Evolutionary conservation across 2,329 filamentous ascomycete species (phyloP).

Genomic region (Aspergillaceae sp.): DNA sequence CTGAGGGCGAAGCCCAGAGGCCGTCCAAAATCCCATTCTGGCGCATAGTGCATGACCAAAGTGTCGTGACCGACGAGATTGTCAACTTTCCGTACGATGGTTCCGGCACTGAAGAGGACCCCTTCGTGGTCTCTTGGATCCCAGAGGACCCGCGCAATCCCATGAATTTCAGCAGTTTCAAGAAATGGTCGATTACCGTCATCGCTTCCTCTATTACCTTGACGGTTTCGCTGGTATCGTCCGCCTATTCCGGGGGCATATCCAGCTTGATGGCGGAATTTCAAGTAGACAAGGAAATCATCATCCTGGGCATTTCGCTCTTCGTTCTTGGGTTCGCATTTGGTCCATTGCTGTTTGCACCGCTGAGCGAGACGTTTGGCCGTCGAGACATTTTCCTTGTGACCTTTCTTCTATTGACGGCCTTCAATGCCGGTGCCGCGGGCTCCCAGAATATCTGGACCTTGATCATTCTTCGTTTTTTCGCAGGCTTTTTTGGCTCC

Average conservation of each 20-base stretch:
- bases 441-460: slow-evolving; percentile 50
- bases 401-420: slow-evolving; percentile 38
- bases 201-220: slow-evolving; percentile 30
- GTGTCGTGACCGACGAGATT: slow-evolving; percentile 22
- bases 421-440: slow-evolving; percentile 53
- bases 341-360: slow-evolving; percentile 36
- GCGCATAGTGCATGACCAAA: slow-evolving; percentile 23
- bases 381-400: slow-evolving; percentile 23
- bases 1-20: slow-evolving; percentile 5
- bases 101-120: slow-evolving; percentile 31
- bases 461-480: slow-evolving; percentile 57
- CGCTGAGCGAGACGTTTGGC: slow-evolving; percentile 26
- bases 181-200: slow-evolving; percentile 32
- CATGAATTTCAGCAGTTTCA: slow-evolving; percentile 23
- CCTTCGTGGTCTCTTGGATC: slow-evolving; percentile 33
- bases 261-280: slow-evolving; percentile 25
- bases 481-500: slow-evolving; percentile 53
- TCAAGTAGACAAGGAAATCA: slow-evolving; percentile 22
- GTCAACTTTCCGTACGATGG: slow-evolving; percentile 23
- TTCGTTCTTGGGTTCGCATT: slow-evolving; percentile 39
- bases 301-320: slow-evolving; percentile 33
- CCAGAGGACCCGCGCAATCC: slow-evolving; percentile 34
- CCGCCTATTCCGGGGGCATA: slow-evolving; percentile 31
- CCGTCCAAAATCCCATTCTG: slow-evolving; percentile 22
- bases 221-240: slow-evolving; percentile 32